A percentile compares a stretch with the other conserved stretches of the same genome.
phyloP scores from a whole-genome alignment of 768 basidiomycete genomes.

The Serendipita sp. region DNA sequence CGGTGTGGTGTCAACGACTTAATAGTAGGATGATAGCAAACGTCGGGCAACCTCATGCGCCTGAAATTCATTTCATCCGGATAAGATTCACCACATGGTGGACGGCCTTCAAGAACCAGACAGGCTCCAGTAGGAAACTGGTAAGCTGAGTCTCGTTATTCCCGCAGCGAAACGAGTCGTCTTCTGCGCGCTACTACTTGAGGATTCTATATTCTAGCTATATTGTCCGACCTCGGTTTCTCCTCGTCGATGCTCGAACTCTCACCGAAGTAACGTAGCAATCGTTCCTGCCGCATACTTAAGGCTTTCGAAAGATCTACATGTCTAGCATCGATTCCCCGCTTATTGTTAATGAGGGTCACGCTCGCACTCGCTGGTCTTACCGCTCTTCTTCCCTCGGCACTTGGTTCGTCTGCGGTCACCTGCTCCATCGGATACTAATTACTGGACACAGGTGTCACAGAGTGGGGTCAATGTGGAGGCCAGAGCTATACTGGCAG shows the following conservation, averaged over 20 bases:
- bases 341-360: background rate
- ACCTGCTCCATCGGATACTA: no score
- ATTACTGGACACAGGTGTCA: background rate
- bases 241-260: background rate
- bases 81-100: no score
- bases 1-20: no score
- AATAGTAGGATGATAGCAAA: no score
- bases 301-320: background rate
- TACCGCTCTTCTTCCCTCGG: background rate
- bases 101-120: no score
- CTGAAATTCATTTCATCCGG: no score
- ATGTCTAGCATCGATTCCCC: background rate
- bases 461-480: slow-evolving; percentile 6
- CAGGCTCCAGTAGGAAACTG: no score
- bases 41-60: no score
- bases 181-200: background rate
- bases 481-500: slow-evolving; percentile 29
- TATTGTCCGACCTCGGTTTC: background rate
- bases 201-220: background rate
- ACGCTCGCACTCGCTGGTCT: background rate
- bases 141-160: no score
- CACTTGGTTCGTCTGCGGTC: background rate
- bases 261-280: background rate
- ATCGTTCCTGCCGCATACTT: background rate
- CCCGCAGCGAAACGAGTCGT: no score